These are phyloP conservation scores for Echinosophora koreensis DNA, from an alignment of 306 rosid species.

Conservation along the genomic window DNA sequence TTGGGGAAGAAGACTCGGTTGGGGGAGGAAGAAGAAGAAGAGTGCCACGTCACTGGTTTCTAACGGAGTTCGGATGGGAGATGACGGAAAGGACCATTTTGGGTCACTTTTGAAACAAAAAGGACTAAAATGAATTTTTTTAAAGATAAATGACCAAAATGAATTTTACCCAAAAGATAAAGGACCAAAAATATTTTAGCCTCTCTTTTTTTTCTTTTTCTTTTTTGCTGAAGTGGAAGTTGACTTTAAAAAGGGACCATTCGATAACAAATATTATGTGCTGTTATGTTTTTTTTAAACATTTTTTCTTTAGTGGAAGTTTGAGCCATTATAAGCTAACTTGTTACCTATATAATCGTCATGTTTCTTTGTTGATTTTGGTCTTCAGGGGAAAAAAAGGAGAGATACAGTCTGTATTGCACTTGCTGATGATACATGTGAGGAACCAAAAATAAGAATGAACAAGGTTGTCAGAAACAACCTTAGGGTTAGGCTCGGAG, in stretches of 20 bases:
- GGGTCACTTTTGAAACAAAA: too few species aligned
- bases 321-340: not conserved
- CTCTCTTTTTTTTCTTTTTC: too few species aligned
- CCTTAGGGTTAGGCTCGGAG: constrained; percentile 96
- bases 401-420: constrained; percentile 92
- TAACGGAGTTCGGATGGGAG: too few species aligned
- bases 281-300: not conserved
- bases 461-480: constrained; percentile 93
- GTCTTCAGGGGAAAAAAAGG: constrained; percentile 85
- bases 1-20: too few species aligned
- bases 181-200: too few species aligned
- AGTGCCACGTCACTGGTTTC: too few species aligned
- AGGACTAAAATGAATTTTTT: too few species aligned
- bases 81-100: too few species aligned
- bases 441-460: constrained; percentile 92
- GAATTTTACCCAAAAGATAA: too few species aligned
- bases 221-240: not conserved
- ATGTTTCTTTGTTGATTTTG: constrained; percentile 32
- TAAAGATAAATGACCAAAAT: too few species aligned
- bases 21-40: too few species aligned
- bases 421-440: constrained; percentile 89
- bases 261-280: not conserved
- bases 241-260: constrained; percentile 15
- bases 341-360: not conserved
- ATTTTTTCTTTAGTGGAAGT: not conserved